Conservation (phyloP, 2,329 filamentous ascomycete species). For the Colletotrichum phormii region DNA sequence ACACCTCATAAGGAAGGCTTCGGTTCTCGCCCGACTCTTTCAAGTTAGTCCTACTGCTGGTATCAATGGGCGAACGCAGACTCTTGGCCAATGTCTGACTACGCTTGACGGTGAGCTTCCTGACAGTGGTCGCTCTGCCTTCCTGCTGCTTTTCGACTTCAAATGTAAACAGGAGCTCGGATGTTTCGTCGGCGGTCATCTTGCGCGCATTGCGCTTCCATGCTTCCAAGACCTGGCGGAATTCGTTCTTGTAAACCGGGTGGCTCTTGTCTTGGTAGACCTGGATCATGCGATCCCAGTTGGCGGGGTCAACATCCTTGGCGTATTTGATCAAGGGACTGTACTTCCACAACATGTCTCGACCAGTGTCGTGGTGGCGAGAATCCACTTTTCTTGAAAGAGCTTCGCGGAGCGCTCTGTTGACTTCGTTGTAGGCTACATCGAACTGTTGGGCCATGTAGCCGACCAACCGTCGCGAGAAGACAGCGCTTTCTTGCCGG, state of each 20-base stretch:
- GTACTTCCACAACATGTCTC: constrained; percentile 86
- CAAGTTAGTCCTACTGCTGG: constrained; percentile 62
- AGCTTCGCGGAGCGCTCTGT: constrained; percentile 70
- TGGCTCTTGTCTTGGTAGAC: constrained; percentile 84
- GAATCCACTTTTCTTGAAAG: constrained; percentile 76
- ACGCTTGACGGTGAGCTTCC: constrained; percentile 93
- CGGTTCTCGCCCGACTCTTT: constrained; percentile 72
- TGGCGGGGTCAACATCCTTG: constrained; percentile 82
- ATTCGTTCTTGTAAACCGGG: constrained; percentile 83
- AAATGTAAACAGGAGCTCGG: constrained; percentile 87
- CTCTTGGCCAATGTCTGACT: constrained; percentile 87
- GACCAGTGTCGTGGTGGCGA: constrained; percentile 76
- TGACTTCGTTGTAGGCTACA: constrained; percentile 77
- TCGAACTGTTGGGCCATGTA: constrained; percentile 88
- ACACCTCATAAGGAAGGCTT: constrained; percentile 83
- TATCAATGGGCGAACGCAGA: constrained; percentile 76
- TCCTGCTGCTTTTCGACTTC: constrained; percentile 88
- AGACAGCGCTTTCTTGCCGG: constrained; percentile 77
- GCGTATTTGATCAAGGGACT: constrained; percentile 89
- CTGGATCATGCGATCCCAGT: constrained; percentile 84
- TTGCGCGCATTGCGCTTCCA: constrained; percentile 87
- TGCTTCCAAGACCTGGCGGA: constrained; percentile 78
- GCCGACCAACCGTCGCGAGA: constrained; percentile 82
- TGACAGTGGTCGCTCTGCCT: constrained; percentile 78
- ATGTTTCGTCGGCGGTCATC: constrained; percentile 76